These are phyloP conservation scores for Penicillium pulvis DNA, from an alignment of 495 filamentous ascomycete species.

Conservation along the genomic window DNA sequence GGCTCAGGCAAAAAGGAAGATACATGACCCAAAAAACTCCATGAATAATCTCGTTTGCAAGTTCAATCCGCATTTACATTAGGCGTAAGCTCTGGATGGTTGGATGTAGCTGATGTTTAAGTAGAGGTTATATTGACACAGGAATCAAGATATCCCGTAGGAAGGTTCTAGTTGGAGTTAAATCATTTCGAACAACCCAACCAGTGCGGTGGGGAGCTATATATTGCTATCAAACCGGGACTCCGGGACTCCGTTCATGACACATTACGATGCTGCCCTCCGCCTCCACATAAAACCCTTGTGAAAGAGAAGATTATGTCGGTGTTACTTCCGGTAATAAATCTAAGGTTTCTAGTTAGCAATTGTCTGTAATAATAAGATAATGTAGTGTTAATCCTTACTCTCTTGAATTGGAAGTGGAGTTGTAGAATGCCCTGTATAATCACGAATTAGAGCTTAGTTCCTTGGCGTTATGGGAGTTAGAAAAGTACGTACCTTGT, in stretches of 20 bases:
- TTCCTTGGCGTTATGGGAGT: not conserved
- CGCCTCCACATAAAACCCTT: constrained; percentile 18
- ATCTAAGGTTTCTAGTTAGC: constrained; percentile 34
- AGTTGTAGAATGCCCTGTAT: constrained; percentile 88
- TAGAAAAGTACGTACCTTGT: constrained; percentile 73
- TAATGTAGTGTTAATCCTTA: constrained; percentile 27
- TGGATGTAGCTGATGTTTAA: no score
- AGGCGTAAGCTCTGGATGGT: no score
- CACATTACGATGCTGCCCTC: not conserved
- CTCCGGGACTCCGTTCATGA: not conserved
- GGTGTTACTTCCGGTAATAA: constrained; percentile 42
- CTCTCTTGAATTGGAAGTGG: constrained; percentile 97
- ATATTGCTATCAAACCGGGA: not conserved
- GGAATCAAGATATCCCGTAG: no score
- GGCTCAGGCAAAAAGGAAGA: no score
- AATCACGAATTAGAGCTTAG: not conserved
- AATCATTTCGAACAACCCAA: no score
- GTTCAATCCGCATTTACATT: no score
- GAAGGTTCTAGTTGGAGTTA: no score
- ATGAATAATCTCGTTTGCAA: no score
- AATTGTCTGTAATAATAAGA: not conserved
- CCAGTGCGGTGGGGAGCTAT: not conserved
- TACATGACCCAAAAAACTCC: no score
- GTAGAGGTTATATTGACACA: no score
- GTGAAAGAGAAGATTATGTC: not conserved